phyloP scores from a whole-genome alignment of 352 stramenopile species.

The Blastocystis sp. region DNA sequence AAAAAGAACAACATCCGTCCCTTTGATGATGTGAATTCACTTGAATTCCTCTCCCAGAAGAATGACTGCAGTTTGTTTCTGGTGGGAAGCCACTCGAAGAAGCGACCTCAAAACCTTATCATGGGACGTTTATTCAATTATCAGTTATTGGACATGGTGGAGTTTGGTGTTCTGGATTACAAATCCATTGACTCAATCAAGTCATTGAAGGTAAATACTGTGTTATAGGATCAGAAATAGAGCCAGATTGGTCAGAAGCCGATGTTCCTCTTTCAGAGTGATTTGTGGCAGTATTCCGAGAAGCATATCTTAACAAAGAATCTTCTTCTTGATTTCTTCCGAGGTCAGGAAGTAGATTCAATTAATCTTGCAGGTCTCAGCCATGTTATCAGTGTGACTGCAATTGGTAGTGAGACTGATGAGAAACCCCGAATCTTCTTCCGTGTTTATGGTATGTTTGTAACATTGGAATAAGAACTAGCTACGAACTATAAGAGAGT shows the following conservation, averaged over 20 bases:
- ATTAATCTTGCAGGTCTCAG: conserved; percentile 91
- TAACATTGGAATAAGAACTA: conserved; percentile 87
- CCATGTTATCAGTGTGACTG: conserved; percentile 93
- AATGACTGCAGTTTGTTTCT: conserved; percentile 95
- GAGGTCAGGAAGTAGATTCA: conserved; percentile 88
- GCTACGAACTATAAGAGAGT: conserved; percentile 66
- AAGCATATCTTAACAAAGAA: conserved; percentile 65
- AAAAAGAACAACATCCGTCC: conserved; percentile 89
- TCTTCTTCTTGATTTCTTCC: conserved; percentile 90
- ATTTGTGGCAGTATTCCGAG: conserved; percentile 69
- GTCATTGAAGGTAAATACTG: conserved; percentile 81
- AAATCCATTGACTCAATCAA: conserved; percentile 87
- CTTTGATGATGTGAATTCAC: conserved; percentile 86
- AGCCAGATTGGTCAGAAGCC: conserved; percentile 43
- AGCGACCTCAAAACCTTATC: conserved; percentile 95
- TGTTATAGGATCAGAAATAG: conserved; percentile 83
- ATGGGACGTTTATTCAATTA: conserved; percentile 94
- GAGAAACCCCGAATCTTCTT: conserved; percentile 56
- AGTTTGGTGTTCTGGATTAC: conserved; percentile 91
- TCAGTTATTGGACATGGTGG: conserved; percentile 94
- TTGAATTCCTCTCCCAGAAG: conserved; percentile 91
- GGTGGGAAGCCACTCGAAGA: conserved; percentile 94
- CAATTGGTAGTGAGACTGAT: conserved; percentile 79
- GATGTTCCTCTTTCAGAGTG: conserved; percentile 70
- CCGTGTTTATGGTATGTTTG: conserved; percentile 81